Percentiles rank a stretch among this genome's conserved stretches.
phyloP scores from a whole-genome alignment of 2,329 filamentous ascomycete genomes.

The Colletotrichum tanaceti region DNA sequence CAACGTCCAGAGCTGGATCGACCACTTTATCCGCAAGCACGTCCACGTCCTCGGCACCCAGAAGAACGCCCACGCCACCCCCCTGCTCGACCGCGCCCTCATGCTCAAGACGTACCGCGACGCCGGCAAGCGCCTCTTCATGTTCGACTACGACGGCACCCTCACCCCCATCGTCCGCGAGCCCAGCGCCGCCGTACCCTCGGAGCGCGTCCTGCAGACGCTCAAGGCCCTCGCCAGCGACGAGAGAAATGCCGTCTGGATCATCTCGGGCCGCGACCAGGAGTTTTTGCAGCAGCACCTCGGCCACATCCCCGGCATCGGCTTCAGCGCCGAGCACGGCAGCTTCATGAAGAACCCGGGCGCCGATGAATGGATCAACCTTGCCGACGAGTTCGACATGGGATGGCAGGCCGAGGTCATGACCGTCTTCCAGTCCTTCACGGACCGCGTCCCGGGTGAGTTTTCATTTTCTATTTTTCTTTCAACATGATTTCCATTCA shows the following conservation, averaged over 20 bases:
- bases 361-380: constrained; percentile 83
- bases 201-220: constrained; percentile 82
- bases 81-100: constrained; percentile 79
- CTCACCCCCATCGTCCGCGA: constrained; percentile 95
- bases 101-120: constrained; percentile 80
- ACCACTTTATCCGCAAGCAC: constrained; percentile 80
- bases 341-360: constrained; percentile 91
- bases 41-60: constrained; percentile 83
- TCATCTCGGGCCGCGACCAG: constrained; percentile 95
- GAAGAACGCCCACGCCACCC: constrained; percentile 80
- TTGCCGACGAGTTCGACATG: constrained; percentile 90
- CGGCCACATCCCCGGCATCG: constrained; percentile 88
- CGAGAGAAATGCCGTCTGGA: constrained; percentile 91
- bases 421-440: constrained; percentile 87
- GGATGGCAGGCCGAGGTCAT: constrained; percentile 90
- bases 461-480: no score
- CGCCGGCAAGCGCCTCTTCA: constrained; percentile 85
- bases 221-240: constrained; percentile 84
- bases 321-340: constrained; percentile 96
- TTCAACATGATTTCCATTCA: no score
- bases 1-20: constrained; percentile 88
- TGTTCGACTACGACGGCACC: constrained; percentile 99
- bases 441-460: constrained; percentile 84
- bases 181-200: constrained; percentile 88
- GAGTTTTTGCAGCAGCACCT: constrained; percentile 91